Evolutionary conservation across 2,329 filamentous ascomycete species (phyloP), one percentile per base, ranked within the genome.

Genomic region (Nemania sp.): DNA sequence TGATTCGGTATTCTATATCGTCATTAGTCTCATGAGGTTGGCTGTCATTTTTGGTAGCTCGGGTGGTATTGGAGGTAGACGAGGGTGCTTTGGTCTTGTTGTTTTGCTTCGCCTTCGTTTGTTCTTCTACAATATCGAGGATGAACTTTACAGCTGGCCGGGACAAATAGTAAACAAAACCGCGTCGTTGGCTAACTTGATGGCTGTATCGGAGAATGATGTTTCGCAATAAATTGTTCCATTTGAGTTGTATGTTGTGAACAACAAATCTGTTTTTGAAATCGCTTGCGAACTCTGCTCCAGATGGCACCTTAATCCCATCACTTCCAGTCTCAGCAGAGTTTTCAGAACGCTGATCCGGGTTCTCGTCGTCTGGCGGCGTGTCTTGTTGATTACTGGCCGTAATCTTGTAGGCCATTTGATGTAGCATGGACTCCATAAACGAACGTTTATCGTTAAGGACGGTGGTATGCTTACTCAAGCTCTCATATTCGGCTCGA

Each of bases 181-280:
- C 97, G 73, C 96, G 90, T 59, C 96, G 89, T 80, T 99, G 97
- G 78, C 94, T 94, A 75, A 97, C 96, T 83, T 99, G 96, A 77
- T 99, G 96, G 70, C 96, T 97, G 79, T 99, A 99, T 26, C 96
- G 93, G 47, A 99, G 87, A 57, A 99, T 96, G 75, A 98, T 98
- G 77, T 99, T 98, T 67, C 96, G 90, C 43, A 99, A 82, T 11
- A 94, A 89, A 75, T 99, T 99, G 82, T 97, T 98, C 96, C 96
- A 99, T 80, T 99, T 99, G 65, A 99, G 84, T 76, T 99, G 96
- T 78, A 97, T 88, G 75, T 99, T 99, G 83, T 99, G 96, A 60
- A 99, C 92, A 74, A 98, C 95, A 82, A 99, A 99, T 1, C 96
- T 92, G 77, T 99, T 99, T 78, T 97, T 96, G 84, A 98, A 99